Conservation (phyloP, 371 early-diverging fungal species). For the Chytridium lagenaria region DNA sequence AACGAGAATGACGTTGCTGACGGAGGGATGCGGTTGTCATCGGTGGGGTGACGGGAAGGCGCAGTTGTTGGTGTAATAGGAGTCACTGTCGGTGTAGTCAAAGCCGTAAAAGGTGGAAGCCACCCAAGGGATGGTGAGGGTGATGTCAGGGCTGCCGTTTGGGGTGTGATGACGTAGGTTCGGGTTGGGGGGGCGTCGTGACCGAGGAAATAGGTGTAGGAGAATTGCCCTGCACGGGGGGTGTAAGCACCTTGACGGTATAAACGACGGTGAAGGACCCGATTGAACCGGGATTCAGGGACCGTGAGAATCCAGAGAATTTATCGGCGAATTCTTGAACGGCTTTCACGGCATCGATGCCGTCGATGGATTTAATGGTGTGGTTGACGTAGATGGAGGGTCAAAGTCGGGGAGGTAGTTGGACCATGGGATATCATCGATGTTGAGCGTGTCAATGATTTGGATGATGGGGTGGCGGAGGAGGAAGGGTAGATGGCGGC, state of each 20-base stretch:
- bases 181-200: neutral
- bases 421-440: too few relatives aligned
- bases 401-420: too few relatives aligned
- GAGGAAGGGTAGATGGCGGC: too few relatives aligned
- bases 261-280: neutral
- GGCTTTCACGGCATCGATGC: too few relatives aligned
- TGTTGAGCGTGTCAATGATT: too few relatives aligned
- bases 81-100: too few relatives aligned
- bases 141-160: neutral
- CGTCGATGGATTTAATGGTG: neutral
- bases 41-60: too few relatives aligned
- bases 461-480: too few relatives aligned
- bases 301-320: constrained; percentile 14
- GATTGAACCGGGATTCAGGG: constrained; percentile 34
- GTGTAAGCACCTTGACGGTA: neutral
- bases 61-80: too few relatives aligned
- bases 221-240: neutral
- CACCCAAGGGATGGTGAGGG: neutral
- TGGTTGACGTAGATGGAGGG: too few relatives aligned
- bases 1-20: neutral
- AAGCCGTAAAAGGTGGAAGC: neutral
- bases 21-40: neutral
- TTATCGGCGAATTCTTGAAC: constrained; percentile 25
- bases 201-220: neutral
- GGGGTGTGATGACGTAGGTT: neutral